Evolutionary conservation across 2,329 filamentous ascomycete species (phyloP), one percentile per base, ranked within the genome.

Genomic region (Fusarium fujikuroi): DNA sequence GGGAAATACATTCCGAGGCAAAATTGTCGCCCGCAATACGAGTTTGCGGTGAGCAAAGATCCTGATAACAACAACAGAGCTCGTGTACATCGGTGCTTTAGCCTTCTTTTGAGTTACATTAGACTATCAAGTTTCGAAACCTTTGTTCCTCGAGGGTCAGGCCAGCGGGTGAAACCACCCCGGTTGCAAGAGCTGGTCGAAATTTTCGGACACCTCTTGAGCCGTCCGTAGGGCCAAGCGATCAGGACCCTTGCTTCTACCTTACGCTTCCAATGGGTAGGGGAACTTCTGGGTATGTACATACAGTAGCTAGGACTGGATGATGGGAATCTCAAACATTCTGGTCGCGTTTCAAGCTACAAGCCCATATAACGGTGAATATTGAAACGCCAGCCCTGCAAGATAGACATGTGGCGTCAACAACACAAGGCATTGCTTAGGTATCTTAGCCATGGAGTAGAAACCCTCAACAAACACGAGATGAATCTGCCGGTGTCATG

Each of bases 1-100:
- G 72, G 64, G 59, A 72, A 74, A 72, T 74, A 74, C 44, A 69
- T 72, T 74, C 71, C 71, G 71, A 59, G 56, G 46, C 44, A 53
- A 39, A 40, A 56, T 37, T 60, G 65, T 50, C 49, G 42, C 47
- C 47, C 40, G 32, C 62, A 42, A 65, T 69, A 64, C 59, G 56
- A 58, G 52, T 34, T 59, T 52, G 60, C 46, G 47, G 57, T 70
- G 61, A 70, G 60, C 42, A 44, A 46, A 67, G 32, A 63, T 57
- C 44, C 34, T 37, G 40, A 59, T 39, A 34, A 28, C 19, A 42
- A 19, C 30, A 61, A 44, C 39, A 53, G 25, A 50, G 30, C 37
- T 23, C 12, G 32, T 36, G 49, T 36, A 25, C 63, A 47, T 60
- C 58, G 66, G 70, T 54, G 58, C 62, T 71, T 54, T 63, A 58